Percentiles rank a stretch among this genome's conserved stretches.
phyloP scores from a whole-genome alignment of 257 asterid species.

The Linderniella brevidens region DNA sequence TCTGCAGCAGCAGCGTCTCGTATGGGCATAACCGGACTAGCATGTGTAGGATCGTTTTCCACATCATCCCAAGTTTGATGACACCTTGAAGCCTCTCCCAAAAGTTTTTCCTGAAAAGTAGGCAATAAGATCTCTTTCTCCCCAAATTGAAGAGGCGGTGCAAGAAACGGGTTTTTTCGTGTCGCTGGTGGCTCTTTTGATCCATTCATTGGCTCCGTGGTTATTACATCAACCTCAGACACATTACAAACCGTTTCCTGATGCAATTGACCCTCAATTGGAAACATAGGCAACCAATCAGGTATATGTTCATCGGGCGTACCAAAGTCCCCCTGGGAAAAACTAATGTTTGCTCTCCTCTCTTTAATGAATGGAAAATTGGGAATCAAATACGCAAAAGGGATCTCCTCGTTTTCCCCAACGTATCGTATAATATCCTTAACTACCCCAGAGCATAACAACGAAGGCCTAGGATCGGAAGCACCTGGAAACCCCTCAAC shows the following conservation, averaged over 20 bases:
- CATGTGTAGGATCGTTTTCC: constrained; percentile 18
- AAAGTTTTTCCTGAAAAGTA: constrained; percentile 31
- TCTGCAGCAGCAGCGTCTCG: constrained; percentile 22
- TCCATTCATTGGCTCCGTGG: constrained; percentile 22
- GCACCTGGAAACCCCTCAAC: constrained; percentile 30
- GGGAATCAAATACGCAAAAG: constrained; percentile 47
- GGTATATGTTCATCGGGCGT: constrained; percentile 51
- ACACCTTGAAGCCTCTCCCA: constrained; percentile 18
- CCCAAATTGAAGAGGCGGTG: constrained; percentile 41
- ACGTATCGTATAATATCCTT: constrained; percentile 33
- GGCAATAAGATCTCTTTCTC: constrained; percentile 44
- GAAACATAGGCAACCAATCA: constrained; percentile 51
- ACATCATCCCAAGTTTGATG: constrained; percentile 14
- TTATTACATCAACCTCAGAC: constrained; percentile 19
- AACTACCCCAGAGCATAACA: constrained; percentile 37
- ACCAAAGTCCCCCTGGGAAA: constrained; percentile 25
- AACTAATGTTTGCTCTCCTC: constrained; percentile 23
- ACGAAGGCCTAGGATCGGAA: constrained; percentile 35
- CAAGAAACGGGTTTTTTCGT: constrained; percentile 53
- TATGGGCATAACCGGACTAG: constrained; percentile 18
- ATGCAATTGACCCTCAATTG: constrained; percentile 27
- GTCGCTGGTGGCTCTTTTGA: constrained; percentile 23
- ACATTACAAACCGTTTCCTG: constrained; percentile 25
- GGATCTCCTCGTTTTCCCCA: constrained; percentile 41
- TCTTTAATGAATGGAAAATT: constrained; percentile 46